Conservation (phyloP, 768 basidiomycete species). For the Hericium alpestre region DNA sequence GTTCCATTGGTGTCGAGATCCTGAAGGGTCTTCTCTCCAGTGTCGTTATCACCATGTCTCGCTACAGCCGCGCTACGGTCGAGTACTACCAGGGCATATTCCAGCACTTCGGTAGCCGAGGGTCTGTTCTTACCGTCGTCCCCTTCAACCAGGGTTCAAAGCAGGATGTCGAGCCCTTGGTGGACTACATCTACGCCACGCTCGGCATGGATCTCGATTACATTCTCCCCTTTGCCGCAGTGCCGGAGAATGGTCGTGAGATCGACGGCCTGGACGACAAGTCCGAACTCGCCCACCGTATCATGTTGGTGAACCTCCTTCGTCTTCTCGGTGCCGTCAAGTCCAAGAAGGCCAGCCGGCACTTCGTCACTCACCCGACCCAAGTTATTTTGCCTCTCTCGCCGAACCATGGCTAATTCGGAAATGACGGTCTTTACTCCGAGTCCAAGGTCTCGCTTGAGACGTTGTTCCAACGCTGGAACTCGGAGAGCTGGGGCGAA, state of each 20-base stretch:
- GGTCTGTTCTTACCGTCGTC: slow-evolving; percentile 94
- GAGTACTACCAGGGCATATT: slow-evolving; percentile 98
- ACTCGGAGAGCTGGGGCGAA: slow-evolving; percentile 97
- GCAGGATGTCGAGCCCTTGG: slow-evolving; percentile 94
- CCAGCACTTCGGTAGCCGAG: slow-evolving; percentile 89
- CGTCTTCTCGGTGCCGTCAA: slow-evolving; percentile 96
- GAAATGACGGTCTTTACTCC: slow-evolving; percentile 94
- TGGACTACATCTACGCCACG: slow-evolving; percentile 95
- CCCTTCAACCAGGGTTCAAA: slow-evolving; percentile 99
- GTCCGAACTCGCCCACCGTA: slow-evolving; percentile 96
- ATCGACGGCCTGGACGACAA: too few relatives aligned
- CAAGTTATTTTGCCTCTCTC: slow-evolving; percentile 97
- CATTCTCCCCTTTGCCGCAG: slow-evolving; percentile 95
- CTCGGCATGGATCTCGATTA: slow-evolving; percentile 97
- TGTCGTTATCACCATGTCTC: slow-evolving; percentile 96
- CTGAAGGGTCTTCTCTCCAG: slow-evolving; percentile 94
- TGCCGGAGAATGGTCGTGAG: slow-evolving; percentile 98
- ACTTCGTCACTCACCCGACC: slow-evolving; percentile 95
- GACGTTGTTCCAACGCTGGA: slow-evolving; percentile 97
- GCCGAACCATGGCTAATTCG: slow-evolving; percentile 96
- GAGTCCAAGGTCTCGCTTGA: slow-evolving; percentile 98
- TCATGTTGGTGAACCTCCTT: slow-evolving; percentile 96
- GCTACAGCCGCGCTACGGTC: slow-evolving; percentile 90
- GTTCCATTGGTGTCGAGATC: slow-evolving; percentile 95
- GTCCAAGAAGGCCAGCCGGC: slow-evolving; percentile 92